Conservation (phyloP, 805 yeast genomes). For the Candida piceae region DNA sequence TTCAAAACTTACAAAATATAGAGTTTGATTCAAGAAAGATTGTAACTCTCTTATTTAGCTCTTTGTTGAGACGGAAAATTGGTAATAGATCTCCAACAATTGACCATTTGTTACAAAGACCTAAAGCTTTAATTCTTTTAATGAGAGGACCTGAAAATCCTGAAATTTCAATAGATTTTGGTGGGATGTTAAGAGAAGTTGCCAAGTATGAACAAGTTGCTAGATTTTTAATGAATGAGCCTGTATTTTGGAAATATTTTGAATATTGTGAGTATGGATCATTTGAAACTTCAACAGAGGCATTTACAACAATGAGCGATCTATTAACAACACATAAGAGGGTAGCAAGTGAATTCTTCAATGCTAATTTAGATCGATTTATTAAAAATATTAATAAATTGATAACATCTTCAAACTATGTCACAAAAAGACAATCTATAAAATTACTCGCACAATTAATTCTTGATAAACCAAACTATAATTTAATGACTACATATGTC, state of each 20-base stretch:
- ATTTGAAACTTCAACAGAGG: slow-evolving; percentile 88
- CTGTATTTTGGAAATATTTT: slow-evolving; percentile 77
- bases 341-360: slow-evolving; percentile 66
- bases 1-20: slow-evolving; percentile 54
- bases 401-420: slow-evolving; percentile 77
- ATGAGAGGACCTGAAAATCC: slow-evolving; percentile 69
- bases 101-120: slow-evolving; percentile 67
- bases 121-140: slow-evolving; percentile 57
- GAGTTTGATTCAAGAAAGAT: slow-evolving; percentile 91
- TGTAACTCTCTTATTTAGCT: slow-evolving; percentile 65
- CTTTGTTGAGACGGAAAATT: slow-evolving; percentile 71
- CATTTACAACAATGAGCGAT: slow-evolving; percentile 72
- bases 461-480: slow-evolving; percentile 63
- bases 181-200: slow-evolving; percentile 80
- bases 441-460: slow-evolving; percentile 71
- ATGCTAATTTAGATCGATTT: slow-evolving; percentile 51
- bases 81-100: slow-evolving; percentile 81
- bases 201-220: slow-evolving; percentile 71
- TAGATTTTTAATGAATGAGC: slow-evolving; percentile 51
- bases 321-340: slow-evolving; percentile 65
- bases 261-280: slow-evolving; percentile 67
- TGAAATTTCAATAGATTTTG: slow-evolving; percentile 69
- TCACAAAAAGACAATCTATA: slow-evolving; percentile 86
- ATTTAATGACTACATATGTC: slow-evolving; percentile 70
- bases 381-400: slow-evolving; percentile 59